A percentile compares a stretch with the other conserved stretches of the same genome.
phyloP scores from a whole-genome alignment of 75 land plant genomes.

The Pinus taeda region DNA sequence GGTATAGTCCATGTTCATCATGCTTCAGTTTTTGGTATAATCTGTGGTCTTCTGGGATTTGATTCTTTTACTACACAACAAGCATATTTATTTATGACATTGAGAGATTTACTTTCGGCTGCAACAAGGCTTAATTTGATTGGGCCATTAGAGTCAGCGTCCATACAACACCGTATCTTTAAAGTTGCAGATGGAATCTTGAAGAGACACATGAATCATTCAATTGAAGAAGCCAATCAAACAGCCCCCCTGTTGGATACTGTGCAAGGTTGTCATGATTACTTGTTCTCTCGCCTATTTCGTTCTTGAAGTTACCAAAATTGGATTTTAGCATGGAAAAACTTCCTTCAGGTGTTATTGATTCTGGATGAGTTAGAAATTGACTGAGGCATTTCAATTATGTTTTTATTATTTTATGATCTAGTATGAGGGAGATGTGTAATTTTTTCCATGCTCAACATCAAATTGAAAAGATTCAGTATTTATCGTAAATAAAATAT shows the following conservation, averaged over 20 bases:
- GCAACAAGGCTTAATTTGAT: conserved; percentile 87
- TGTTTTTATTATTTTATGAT: too few relatives aligned
- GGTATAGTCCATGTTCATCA: conserved; percentile 59
- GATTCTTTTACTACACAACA: conserved; percentile 61
- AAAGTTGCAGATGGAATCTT: conserved; percentile 51
- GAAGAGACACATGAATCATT: conserved; percentile 56
- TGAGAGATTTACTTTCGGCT: conserved; percentile 87
- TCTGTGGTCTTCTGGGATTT: conserved; percentile 64
- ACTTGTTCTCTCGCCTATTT: conserved; percentile 77
- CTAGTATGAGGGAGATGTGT: too few relatives aligned
- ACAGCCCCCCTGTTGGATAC: conserved; percentile 70
- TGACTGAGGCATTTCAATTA: too few relatives aligned
- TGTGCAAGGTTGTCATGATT: conserved; percentile 78
- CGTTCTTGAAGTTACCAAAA: conserved; percentile 47
- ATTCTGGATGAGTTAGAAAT: too few relatives aligned
- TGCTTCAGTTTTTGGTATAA: conserved; percentile 75
- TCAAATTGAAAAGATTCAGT: too few relatives aligned
- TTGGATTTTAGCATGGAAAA: too few relatives aligned
- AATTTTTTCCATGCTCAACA: too few relatives aligned
- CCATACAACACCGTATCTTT: conserved; percentile 66
- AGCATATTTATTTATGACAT: conserved; percentile 65
- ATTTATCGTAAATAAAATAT: too few relatives aligned
- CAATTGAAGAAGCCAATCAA: conserved; percentile 72
- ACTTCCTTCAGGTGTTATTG: too few relatives aligned
- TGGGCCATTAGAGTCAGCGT: conserved; percentile 86